These are phyloP conservation scores for Aspergillus thermomutatus DNA, from an alignment of 2,329 filamentous ascomycete species.

Conservation along the genomic window DNA sequence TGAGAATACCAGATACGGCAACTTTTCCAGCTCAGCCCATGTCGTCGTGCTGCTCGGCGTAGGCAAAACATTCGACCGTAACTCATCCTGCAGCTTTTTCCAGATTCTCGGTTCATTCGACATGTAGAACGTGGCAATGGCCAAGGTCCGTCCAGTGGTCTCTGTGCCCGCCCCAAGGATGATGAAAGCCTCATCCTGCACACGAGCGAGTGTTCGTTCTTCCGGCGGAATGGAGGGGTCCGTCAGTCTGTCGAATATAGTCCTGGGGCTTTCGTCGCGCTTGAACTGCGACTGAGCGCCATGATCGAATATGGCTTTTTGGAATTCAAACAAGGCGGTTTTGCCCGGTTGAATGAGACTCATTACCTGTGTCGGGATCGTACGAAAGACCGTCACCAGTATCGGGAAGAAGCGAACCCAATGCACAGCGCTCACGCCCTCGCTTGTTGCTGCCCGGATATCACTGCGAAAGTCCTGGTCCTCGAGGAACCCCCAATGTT, in stretches of 20 bases:
- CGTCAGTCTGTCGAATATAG: slow-evolving; percentile 29
- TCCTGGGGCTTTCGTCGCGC: slow-evolving; percentile 1
- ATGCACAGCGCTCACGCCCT: slow-evolving; percentile 23
- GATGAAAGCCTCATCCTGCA: slow-evolving; percentile 30
- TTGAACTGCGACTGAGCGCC: slow-evolving; percentile 3
- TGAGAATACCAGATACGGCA: slow-evolving; percentile 37
- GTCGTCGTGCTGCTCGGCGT: slow-evolving; percentile 17
- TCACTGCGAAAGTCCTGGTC: slow-evolving; percentile 22
- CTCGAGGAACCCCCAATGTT: slow-evolving; percentile 29
- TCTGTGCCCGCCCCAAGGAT: slow-evolving; percentile 35
- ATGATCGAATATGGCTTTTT: slow-evolving; percentile 8
- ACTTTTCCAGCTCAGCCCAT: slow-evolving; percentile 32
- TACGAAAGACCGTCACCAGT: slow-evolving; percentile 4
- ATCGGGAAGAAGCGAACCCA: slow-evolving; percentile 18
- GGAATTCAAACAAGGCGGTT: slow-evolving; percentile 11
- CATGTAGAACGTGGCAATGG: slow-evolving; percentile 31
- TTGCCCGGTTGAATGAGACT: slow-evolving; percentile 6
- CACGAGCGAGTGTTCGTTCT: slow-evolving; percentile 34
- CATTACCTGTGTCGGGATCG: slow-evolving; percentile 10
- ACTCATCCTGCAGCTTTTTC: slow-evolving; percentile 22
- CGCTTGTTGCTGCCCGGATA: slow-evolving; percentile 14
- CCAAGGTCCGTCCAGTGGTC: slow-evolving; percentile 31
- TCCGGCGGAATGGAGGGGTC: slow-evolving; percentile 33
- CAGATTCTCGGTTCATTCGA: slow-evolving; percentile 16
- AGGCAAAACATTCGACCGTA: slow-evolving; percentile 23